Conservation (phyloP, 345 rosid genomes). For the Gossypium herbaceum region DNA sequence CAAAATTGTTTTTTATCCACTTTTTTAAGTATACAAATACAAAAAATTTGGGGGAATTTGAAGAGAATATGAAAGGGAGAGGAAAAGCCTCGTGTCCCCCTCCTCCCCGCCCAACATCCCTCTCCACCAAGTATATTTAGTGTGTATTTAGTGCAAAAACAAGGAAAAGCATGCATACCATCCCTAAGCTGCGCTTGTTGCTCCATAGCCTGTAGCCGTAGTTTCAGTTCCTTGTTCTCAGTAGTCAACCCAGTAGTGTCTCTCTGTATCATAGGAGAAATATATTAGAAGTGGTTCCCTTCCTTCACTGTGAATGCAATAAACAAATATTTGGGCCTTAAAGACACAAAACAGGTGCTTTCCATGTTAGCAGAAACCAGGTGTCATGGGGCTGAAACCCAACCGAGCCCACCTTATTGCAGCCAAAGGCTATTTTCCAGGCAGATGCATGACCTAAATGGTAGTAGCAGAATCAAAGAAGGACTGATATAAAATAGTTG, state of each 20-base stretch:
- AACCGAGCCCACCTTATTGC: neutral
- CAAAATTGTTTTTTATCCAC: too few relatives aligned
- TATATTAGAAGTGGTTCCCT: neutral
- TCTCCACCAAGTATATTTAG: neutral
- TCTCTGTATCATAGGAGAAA: constrained; percentile 38
- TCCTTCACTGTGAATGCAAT: neutral
- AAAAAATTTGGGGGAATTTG: too few relatives aligned
- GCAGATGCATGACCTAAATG: neutral
- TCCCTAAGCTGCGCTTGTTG: constrained; percentile 73
- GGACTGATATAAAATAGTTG: neutral
- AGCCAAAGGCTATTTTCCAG: neutral
- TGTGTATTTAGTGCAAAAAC: neutral
- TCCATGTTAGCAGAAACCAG: neutral
- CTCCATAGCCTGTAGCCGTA: constrained; percentile 72
- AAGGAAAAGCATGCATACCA: constrained; percentile 31
- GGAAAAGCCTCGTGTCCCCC: too few relatives aligned
- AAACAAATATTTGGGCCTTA: constrained; percentile 4
- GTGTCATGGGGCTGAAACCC: neutral
- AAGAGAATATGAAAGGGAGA: too few relatives aligned
- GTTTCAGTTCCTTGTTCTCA: constrained; percentile 69
- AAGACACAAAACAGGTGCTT: neutral
- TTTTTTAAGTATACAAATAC: too few relatives aligned
- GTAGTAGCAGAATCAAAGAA: neutral
- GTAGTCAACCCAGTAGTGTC: constrained; percentile 56
- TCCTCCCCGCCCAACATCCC: too few relatives aligned